These are phyloP conservation scores for Vinca minor DNA, from an alignment of 257 asterid species.

Conservation along the genomic window DNA sequence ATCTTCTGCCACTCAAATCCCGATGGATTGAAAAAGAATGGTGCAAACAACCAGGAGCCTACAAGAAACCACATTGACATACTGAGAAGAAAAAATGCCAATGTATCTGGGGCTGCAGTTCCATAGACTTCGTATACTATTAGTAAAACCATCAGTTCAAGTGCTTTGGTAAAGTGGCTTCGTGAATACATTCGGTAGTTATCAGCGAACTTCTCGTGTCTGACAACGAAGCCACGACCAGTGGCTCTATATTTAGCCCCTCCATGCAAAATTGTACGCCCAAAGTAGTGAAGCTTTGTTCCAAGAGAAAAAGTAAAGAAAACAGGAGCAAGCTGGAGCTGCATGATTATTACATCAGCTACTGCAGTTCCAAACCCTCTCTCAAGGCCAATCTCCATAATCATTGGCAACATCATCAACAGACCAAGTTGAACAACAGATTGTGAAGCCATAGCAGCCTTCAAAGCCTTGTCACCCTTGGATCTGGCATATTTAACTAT, in stretches of 20 bases:
- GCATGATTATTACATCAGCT: constrained; percentile 74
- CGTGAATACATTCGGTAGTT: constrained; percentile 94
- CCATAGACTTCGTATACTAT: constrained; percentile 48
- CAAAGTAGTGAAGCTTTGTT: constrained; percentile 89
- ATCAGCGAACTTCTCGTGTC: constrained; percentile 83
- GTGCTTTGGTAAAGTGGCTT: constrained; percentile 84
- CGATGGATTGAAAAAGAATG: constrained; percentile 83
- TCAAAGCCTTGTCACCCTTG: constrained; percentile 59
- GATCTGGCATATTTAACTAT: constrained; percentile 56
- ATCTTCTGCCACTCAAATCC: constrained; percentile 99
- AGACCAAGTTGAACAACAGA: constrained; percentile 88
- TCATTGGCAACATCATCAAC: constrained; percentile 83
- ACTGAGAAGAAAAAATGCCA: constrained; percentile 31
- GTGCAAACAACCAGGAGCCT: constrained; percentile 81
- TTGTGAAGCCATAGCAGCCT: constrained; percentile 81
- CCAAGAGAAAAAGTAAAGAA: constrained; percentile 96
- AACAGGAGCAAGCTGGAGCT: constrained; percentile 82
- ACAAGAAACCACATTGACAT: constrained; percentile 86
- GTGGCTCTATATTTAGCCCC: constrained; percentile 97
- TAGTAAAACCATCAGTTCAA: constrained; percentile 71
- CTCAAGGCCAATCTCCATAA: constrained; percentile 96
- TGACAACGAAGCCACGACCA: constrained; percentile 95
- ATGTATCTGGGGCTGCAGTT: constrained; percentile 29
- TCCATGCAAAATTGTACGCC: constrained; percentile 82
- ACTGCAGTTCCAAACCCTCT: constrained; percentile 85